phyloP scores from a whole-genome alignment of 495 filamentous ascomycete species.

The Delitschia confertaspora region DNA sequence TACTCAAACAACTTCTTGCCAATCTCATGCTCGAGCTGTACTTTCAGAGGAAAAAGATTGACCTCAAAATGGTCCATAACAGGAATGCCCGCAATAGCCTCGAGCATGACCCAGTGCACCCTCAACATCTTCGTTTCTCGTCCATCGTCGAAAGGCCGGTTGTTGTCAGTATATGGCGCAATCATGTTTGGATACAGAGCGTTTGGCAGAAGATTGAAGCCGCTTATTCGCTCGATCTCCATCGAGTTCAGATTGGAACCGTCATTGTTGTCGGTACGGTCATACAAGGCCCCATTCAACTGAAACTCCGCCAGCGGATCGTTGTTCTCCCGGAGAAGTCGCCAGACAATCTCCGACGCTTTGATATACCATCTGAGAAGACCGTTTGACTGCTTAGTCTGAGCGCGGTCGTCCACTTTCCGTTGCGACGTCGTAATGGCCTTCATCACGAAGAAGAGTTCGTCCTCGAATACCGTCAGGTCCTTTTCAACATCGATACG shows the following conservation, averaged over 20 bases:
- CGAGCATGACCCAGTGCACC: conserved; percentile 94
- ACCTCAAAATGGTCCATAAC: conserved; percentile 97
- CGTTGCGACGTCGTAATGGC: conserved; percentile 94
- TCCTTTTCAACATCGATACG: conserved; percentile 78
- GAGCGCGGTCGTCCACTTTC: conserved; percentile 62
- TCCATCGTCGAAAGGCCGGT: conserved; percentile 40
- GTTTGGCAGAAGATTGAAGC: conserved; percentile 78
- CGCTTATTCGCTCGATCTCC: conserved; percentile 72
- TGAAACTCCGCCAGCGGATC: conserved; percentile 93
- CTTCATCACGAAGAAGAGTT: conserved; percentile 99
- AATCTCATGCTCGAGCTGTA: conserved; percentile 88
- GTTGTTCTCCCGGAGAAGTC: conserved; percentile 74
- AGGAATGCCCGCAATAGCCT: conserved; percentile 94
- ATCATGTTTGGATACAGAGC: conserved; percentile 95
- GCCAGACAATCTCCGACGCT: conserved; percentile 91
- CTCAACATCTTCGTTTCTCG: conserved; percentile 68
- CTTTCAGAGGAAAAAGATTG: conserved; percentile 80
- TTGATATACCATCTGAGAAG: conserved; percentile 82
- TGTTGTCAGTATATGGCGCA: conserved; percentile 69
- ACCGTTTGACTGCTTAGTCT: conserved; percentile 59
- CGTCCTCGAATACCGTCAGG: conserved; percentile 81
- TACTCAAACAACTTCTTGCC: conserved; percentile 95
- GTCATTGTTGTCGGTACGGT: conserved; percentile 90
- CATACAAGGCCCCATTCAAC: conserved; percentile 77
- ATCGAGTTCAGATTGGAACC: conserved; percentile 91